Conservation (phyloP, 345 rosid genomes). For the Syzygium aqueum region DNA sequence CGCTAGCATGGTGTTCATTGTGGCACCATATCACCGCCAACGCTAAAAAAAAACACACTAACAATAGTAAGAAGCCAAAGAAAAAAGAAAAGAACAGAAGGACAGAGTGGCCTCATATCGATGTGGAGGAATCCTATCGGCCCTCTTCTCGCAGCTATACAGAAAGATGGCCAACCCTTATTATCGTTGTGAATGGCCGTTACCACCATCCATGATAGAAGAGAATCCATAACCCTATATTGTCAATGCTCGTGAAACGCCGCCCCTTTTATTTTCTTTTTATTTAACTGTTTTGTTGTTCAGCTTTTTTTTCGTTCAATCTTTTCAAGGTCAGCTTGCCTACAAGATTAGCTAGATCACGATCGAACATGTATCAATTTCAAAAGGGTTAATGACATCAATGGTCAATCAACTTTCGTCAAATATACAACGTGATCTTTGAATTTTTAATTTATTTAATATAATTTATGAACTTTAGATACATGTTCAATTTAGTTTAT, state of each 20-base stretch:
- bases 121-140: neutral
- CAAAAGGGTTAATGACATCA: too few species aligned
- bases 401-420: too few species aligned
- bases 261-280: neutral
- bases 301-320: neutral
- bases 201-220: neutral
- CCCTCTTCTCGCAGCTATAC: neutral
- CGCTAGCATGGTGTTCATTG: neutral
- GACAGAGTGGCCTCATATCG: neutral
- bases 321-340: neutral
- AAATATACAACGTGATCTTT: too few species aligned
- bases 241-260: neutral
- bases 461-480: too few species aligned
- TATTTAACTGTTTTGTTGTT: neutral
- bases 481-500: too few species aligned
- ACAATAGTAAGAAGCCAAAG: too few species aligned
- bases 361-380: neutral
- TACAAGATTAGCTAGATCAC: neutral
- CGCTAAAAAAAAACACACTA: neutral
- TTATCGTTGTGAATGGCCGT: neutral
- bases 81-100: neutral
- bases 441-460: too few species aligned
- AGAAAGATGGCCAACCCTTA: neutral
- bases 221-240: neutral
- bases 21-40: neutral